A percentile compares a stretch with the other conserved stretches of the same genome.
These are phyloP conservation scores for Fusarium dlaminii DNA, from an alignment of 2,329 filamentous ascomycete genomes.

Conservation along the genomic window DNA sequence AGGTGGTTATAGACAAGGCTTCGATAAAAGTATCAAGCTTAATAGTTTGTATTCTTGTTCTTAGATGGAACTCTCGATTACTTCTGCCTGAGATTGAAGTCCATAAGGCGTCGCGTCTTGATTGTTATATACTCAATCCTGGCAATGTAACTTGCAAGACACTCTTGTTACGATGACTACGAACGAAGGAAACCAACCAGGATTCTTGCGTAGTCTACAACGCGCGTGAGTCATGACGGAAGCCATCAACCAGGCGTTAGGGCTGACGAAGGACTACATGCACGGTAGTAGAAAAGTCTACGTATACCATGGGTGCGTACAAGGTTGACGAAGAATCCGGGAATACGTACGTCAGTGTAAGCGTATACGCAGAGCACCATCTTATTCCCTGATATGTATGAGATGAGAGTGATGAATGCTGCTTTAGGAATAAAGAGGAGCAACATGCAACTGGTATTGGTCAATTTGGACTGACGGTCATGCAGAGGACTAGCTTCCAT, in stretches of 20 bases:
- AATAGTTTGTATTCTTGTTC: not conserved
- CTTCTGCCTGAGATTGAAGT: conserved; percentile 20
- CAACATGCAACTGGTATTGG: not conserved
- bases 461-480: not conserved
- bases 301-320: conserved; percentile 10
- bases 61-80: not conserved
- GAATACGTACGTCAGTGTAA: conserved; percentile 7
- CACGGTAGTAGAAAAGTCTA: not conserved
- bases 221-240: conserved; percentile 42
- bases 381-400: not conserved
- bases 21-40: conserved; percentile 3
- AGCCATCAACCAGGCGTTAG: conserved; percentile 2
- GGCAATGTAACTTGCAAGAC: not conserved
- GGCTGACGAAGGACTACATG: conserved; percentile 2
- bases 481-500: not conserved
- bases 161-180: not conserved
- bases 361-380: not conserved
- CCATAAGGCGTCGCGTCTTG: not conserved
- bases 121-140: conserved; percentile 36
- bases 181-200: not conserved
- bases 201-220: conserved; percentile 19
- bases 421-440: not conserved
- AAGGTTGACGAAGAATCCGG: conserved; percentile 27
- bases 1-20: not conserved
- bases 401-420: not conserved